Evolutionary conservation across 192 early-diverging fungal species (phyloP), one percentile per base, ranked within the genome.

Genomic region (Linnemannia hyalina): DNA sequence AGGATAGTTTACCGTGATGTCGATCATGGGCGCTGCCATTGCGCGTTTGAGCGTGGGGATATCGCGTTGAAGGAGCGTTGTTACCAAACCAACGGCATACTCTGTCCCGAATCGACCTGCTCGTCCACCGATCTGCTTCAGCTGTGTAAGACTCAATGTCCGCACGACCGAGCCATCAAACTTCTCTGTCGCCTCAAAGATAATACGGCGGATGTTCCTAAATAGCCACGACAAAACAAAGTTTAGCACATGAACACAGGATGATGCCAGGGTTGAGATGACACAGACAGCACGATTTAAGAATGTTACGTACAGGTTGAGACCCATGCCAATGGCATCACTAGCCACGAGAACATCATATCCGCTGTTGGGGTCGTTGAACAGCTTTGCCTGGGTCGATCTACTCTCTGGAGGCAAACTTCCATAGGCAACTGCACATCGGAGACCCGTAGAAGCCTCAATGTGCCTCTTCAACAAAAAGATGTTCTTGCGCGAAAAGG

Each of bases 281-380:
- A 35, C 23, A 11, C 20, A 36, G 23, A 73, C 10, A 1, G 13
- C 11, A 49, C 26, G 15, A 44, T 49, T 13, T 32, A 49, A 29
- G 7, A 13, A 54, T 32, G 2, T 38, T 11, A 22, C 91, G 77
- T 84, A 95, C 93, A 99, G 79, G 85, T 99, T 99, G 16, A 98
- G 90, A 0, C 98, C 98, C 98, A 99, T 99, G 35, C 98, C 98
- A 68, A 99, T 93, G 1, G 98, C 98, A 90, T 99, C 98, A 75
- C 96, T 96, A 8, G 98, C 97, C 20, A 99, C 96, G 29, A 99
- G 88, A 8, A 98, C 94, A 74, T 97, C 93, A 75, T 94, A 95
- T 11, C 89, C 93, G 73, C 92, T 92, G 20, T 90, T 74, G 1
- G 94, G 94, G 74, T 97, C 96, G 83, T 99, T 99, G 82, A 99